Evolutionary conservation across 805 yeast species (phyloP).

Genomic region (Kazachstania bromeliacearum): DNA sequence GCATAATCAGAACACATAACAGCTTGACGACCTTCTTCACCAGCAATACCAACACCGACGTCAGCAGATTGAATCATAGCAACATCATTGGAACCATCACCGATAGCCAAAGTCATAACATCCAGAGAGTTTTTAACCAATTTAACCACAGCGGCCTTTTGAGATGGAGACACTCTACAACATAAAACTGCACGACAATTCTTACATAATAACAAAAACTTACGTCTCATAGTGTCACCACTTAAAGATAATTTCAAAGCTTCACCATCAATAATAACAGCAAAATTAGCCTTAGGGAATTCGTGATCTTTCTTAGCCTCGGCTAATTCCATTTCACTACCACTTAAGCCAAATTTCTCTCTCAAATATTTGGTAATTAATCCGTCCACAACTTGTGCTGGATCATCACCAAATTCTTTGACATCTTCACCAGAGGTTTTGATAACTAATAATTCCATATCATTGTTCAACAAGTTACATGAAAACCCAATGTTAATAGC

Average conservation of each 20-base stretch:
- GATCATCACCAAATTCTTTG: constrained; percentile 35
- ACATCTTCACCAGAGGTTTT: constrained; percentile 42
- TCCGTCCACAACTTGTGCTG: constrained; percentile 34
- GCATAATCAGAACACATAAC: constrained; percentile 86
- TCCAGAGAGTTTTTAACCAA: constrained; percentile 63
- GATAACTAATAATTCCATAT: constrained; percentile 64
- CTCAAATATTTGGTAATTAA: constrained; percentile 45
- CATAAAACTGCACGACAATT: constrained; percentile 76
- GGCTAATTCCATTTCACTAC: constrained; percentile 47
- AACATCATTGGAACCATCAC: constrained; percentile 85
- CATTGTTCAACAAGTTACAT: constrained; percentile 65
- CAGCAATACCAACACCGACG: constrained; percentile 84
- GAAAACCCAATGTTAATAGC: constrained; percentile 83
- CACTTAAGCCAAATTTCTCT: constrained; percentile 49
- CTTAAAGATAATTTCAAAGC: constrained; percentile 50
- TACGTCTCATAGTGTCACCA: constrained; percentile 38
- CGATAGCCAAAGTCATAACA: constrained; percentile 81
- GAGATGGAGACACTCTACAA: constrained; percentile 84
- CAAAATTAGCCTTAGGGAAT: constrained; percentile 59
- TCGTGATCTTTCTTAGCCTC: constrained; percentile 48
- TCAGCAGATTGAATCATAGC: constrained; percentile 87
- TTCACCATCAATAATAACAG: constrained; percentile 72
- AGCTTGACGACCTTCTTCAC: constrained; percentile 87
- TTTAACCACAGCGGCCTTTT: constrained; percentile 75
- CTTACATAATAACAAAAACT: constrained; percentile 63